Base-by-base conservation (phyloP, 2,329 filamentous ascomycete species). In the Pseudopyrenochaeta lycopersici region DNA sequence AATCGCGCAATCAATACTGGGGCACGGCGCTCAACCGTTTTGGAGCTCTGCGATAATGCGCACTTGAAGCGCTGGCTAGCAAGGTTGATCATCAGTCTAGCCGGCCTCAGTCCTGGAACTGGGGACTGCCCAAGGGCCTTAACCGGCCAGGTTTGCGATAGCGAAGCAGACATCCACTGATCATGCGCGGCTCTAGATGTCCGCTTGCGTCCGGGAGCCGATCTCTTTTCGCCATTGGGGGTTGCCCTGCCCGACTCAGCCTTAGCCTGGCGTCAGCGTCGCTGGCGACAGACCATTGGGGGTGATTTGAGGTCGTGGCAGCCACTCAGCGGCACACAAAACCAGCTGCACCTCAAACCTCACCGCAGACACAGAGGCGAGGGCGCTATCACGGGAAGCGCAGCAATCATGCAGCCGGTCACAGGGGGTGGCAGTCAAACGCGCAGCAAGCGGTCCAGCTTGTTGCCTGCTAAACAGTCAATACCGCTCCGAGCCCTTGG, bases 321-420 rank as follows among this genome's bases (percentile, higher is more conserved):
- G 49, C 62, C 62, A 63, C 52, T 63, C 55, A 58, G 50, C 47
- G 52, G 44, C 33, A 53, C 32, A 21, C 47, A 32, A 47, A 48
- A 51, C 48, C 48, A 52, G 44, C 35, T 43, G 40, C 46, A 36
- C 36, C 51, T 44, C 46, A 51, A 35, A 30, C 44, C 29, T 38
- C 18, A 49, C 35, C 49, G 43, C 29, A 42, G 46, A 47, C 33
- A 55, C 33, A 46, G 54, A 50, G 51, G 47, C 49, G 42, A 52
- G 45, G 53, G 46, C 54, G 53, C 51, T 43, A 47, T 50, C 43
- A 50, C 50, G 51, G 46, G 45, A 46, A 32, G 50, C 46, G 45
- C 31, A 59, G 31, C 48, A 49, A 43, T 33, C 50, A 59, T 62
- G 56, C 56, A 58, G 31, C 49, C 46, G 27, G 56, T 47, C 52